Base-by-base conservation (phyloP, 441 rosid genomes). In the Capsella rubella region DNA sequence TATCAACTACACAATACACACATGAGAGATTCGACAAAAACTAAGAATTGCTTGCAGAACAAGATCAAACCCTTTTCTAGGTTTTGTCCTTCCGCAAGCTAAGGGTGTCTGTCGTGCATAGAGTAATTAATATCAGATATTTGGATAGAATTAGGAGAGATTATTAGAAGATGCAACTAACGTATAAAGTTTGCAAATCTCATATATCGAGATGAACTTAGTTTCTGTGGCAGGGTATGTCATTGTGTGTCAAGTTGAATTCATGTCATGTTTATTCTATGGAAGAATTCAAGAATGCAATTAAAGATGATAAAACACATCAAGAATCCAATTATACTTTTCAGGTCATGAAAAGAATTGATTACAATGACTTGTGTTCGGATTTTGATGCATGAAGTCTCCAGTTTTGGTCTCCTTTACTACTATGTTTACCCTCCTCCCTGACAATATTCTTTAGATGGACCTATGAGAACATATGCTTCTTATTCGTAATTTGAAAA, bases 181-280 rank as follows among this genome's bases (percentile, higher is more conserved):
- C 97, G 95, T 73, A 95, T 87, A 13, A 92, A 92, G 79, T 79
- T 88, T 64, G 90, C 96, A 78, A 13, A 87, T 95, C 87, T 89
- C 83, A 75, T 87, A 67, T 64, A 89, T 92, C 57, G 89, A 91
- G 6, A 85, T 84, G 72, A 88, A 90, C 73, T 85, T 86, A 71
- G 73, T 77, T 65, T 80, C 87, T 47, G 86, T 65, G 6, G 80
- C 25, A 18, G 84, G 80, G 56, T 78, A 21, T 83, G 89, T 82
- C 73, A 77, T 85, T 34, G 77, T 75, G 90, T 63, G 90, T 80
- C 77, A 95, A 85, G 71, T 77, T 84, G 82, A 80, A 77, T 49
- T 96, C 87, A 97, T 95, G 86, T 97, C 87, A 94, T 95, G 86
- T 31, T 55, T 45, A 62, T 29, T 6, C 34, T 49, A 79, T 37